These are phyloP conservation scores for Chrysoporthe cubensis DNA, from an alignment of 2,329 filamentous ascomycete species.

Conservation along the genomic window DNA sequence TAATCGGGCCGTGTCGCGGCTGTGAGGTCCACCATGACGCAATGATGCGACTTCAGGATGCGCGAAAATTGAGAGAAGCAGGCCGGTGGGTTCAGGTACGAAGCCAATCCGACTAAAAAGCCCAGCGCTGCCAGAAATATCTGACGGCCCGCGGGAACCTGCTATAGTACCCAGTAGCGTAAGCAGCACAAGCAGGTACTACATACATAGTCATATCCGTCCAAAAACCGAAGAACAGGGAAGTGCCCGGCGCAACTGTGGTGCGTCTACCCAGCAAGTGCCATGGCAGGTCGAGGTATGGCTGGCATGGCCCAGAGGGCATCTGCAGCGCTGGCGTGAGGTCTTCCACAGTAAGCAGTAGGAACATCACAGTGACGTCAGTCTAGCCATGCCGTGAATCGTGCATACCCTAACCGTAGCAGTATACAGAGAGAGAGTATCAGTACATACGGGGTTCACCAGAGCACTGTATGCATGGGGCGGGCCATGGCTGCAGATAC, in stretches of 20 bases:
- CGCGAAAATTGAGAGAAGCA: neutral
- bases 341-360: neutral
- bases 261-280: no score
- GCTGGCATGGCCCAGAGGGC: no score
- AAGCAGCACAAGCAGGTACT: no score
- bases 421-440: neutral
- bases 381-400: neutral
- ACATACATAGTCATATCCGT: no score
- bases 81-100: neutral
- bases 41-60: constrained; percentile 11
- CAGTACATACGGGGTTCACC: neutral
- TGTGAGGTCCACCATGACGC: constrained; percentile 17
- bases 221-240: no score
- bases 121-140: no score
- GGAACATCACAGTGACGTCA: neutral
- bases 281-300: no score
- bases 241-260: no score
- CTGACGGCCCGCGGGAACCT: no score
- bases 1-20: constrained; percentile 9
- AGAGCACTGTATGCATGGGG: neutral
- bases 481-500: neutral
- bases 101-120: neutral
- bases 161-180: no score
- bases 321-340: no score
- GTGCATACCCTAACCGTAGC: neutral